Evolutionary conservation across 352 stramenopile species (phyloP).

Genomic region (Globisporangium cylindrosporum): DNA sequence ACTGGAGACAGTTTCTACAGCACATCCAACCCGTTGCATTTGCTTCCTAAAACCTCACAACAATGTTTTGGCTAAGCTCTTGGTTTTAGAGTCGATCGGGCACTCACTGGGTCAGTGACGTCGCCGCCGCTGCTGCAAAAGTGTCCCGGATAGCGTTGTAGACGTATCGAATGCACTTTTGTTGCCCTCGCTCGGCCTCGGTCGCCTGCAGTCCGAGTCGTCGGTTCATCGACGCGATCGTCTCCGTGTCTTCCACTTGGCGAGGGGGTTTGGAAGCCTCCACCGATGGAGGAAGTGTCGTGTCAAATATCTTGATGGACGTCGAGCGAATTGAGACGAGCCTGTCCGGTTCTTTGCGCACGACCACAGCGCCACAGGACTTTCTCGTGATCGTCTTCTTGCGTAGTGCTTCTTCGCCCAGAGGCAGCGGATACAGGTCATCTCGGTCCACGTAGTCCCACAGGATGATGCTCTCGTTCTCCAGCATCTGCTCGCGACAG

Average conservation of each 20-base stretch:
- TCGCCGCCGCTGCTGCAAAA: conserved; percentile 3
- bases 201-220: conserved; percentile 53
- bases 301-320: conserved; percentile 56
- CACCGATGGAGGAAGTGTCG: conserved; percentile 23
- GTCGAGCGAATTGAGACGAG: conserved; percentile 59
- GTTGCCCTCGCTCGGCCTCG: conserved; percentile 42
- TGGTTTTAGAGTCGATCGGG: background rate
- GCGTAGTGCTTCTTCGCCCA: conserved; percentile 11
- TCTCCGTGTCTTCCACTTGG: conserved; percentile 23
- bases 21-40: background rate
- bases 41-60: background rate
- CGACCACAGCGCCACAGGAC: conserved; percentile 43
- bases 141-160: conserved; percentile 39
- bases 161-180: conserved; percentile 52
- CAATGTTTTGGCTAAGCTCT: background rate
- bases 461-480: conserved; percentile 38
- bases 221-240: conserved; percentile 33
- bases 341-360: conserved; percentile 35
- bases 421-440: conserved; percentile 35
- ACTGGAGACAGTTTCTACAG: background rate
- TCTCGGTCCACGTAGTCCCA: conserved; percentile 77
- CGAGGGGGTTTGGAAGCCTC: background rate
- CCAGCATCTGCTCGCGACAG: conserved; percentile 33
- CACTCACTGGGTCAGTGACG: background rate
- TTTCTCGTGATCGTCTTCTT: conserved; percentile 42